Conservation (phyloP, 1,139 yeast genomes). For the Oligophagozyma castellii region DNA sequence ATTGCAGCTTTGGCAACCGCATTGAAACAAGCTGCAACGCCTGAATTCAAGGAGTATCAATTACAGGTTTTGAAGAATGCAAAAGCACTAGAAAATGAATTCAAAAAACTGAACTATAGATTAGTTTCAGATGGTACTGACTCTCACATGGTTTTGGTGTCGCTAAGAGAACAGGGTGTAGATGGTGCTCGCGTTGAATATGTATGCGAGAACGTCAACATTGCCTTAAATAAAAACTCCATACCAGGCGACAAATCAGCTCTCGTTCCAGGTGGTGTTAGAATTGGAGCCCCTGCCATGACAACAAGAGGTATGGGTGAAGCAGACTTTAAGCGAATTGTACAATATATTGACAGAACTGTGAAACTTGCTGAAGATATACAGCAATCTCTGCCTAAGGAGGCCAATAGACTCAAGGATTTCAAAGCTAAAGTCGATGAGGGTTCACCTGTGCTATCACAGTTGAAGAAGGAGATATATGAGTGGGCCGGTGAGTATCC, state of each 20-base stretch:
- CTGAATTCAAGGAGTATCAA: conserved; percentile 88
- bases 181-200: conserved; percentile 98
- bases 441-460: conserved; percentile 52
- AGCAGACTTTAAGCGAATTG: conserved; percentile 75
- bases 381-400: conserved; percentile 64
- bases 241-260: conserved; percentile 98
- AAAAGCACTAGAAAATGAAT: conserved; percentile 63
- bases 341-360: conserved; percentile 69
- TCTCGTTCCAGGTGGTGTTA: conserved; percentile 92
- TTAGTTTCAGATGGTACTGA: conserved; percentile 93
- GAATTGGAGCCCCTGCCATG: conserved; percentile 99
- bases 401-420: conserved; percentile 86
- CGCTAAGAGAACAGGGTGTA: conserved; percentile 75
- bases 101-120: conserved; percentile 57
- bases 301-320: conserved; percentile 90
- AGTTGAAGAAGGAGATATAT: conserved; percentile 65
- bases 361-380: conserved; percentile 65
- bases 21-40: conserved; percentile 82
- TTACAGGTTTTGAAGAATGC: conserved; percentile 81
- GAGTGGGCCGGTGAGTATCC: conserved; percentile 93
- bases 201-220: conserved; percentile 86
- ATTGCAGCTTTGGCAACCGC: conserved; percentile 96
- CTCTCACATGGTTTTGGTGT: conserved; percentile 88
- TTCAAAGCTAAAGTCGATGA: conserved; percentile 70
- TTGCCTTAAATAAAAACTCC: conserved; percentile 93